Conservation (phyloP, 108 stramenopile genomes). For the Nitzschia putrida region DNA sequence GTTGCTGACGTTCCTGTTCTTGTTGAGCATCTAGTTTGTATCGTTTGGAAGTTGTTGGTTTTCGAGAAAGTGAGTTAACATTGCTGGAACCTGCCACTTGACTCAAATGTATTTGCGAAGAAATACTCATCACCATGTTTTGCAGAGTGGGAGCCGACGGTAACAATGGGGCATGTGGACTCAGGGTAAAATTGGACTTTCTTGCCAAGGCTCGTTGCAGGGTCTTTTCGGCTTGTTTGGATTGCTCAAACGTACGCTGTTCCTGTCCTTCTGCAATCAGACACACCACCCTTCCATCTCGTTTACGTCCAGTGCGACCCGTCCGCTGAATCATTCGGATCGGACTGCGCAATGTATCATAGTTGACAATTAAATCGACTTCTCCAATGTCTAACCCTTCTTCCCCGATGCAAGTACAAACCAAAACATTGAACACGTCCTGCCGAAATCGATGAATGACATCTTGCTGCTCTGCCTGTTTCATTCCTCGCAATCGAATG, state of each 20-base stretch:
- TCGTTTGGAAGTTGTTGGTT: neutral
- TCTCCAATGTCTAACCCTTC: constrained; percentile 97
- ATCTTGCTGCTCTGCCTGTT: constrained; percentile 81
- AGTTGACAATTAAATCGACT: constrained; percentile 95
- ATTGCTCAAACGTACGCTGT: constrained; percentile 46
- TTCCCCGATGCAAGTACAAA: constrained; percentile 93
- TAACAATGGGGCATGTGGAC: constrained; percentile 54
- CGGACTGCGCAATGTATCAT: constrained; percentile 80
- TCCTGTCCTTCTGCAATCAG: constrained; percentile 76
- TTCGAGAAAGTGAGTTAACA: neutral
- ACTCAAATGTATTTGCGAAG: constrained; percentile 15
- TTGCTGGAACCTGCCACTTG: constrained; percentile 42
- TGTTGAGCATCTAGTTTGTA: constrained; percentile 52
- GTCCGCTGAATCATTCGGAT: constrained; percentile 88
- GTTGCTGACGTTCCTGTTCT: constrained; percentile 42
- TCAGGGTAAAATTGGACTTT: constrained; percentile 54
- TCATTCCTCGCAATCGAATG: constrained; percentile 64
- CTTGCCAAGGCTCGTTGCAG: constrained; percentile 61
- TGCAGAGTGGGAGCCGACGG: constrained; percentile 23
- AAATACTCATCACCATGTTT: constrained; percentile 12
- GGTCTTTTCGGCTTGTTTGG: constrained; percentile 46
- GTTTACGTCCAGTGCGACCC: constrained; percentile 90
- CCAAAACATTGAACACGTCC: constrained; percentile 86
- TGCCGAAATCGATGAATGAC: constrained; percentile 78
- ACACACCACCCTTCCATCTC: constrained; percentile 85